Conservation (phyloP, 108 stramenopile genomes). For the Cyclotella kingstonii region DNA sequence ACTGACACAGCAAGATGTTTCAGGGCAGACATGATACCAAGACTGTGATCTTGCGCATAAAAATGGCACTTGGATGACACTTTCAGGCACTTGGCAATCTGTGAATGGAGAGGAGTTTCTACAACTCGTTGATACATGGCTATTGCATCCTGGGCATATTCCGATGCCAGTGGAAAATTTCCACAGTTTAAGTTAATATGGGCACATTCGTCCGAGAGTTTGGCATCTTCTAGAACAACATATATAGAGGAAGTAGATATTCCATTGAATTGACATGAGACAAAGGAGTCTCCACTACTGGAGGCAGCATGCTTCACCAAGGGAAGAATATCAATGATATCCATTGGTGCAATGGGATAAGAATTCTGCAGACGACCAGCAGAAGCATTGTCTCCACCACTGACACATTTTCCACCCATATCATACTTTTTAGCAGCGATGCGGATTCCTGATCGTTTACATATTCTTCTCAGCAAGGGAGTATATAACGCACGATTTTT, state of each 20-base stretch:
- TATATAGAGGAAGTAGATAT: constrained; percentile 59
- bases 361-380: constrained; percentile 46
- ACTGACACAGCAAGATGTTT: constrained; percentile 75
- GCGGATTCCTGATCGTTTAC: constrained; percentile 86
- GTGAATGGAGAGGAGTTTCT: constrained; percentile 72
- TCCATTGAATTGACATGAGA: constrained; percentile 56
- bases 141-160: constrained; percentile 79
- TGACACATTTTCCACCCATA: constrained; percentile 65
- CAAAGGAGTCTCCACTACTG: constrained; percentile 55
- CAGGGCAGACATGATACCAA: constrained; percentile 61
- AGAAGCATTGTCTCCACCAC: constrained; percentile 38
- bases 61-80: constrained; percentile 72
- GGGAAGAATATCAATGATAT: constrained; percentile 87
- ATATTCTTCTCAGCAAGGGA: constrained; percentile 83
- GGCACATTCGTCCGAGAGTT: constrained; percentile 69
- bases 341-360: constrained; percentile 78
- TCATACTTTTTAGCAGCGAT: constrained; percentile 77
- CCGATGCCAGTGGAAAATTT: constrained; percentile 62
- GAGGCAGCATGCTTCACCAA: constrained; percentile 89
- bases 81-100: constrained; percentile 68
- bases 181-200: constrained; percentile 53
- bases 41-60: constrained; percentile 64
- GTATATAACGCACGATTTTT: constrained; percentile 47
- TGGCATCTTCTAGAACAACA: constrained; percentile 80
- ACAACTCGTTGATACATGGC: constrained; percentile 73